Base-by-base conservation (phyloP, 2,329 filamentous ascomycete genomes). In the Canariomyces notabilis region DNA sequence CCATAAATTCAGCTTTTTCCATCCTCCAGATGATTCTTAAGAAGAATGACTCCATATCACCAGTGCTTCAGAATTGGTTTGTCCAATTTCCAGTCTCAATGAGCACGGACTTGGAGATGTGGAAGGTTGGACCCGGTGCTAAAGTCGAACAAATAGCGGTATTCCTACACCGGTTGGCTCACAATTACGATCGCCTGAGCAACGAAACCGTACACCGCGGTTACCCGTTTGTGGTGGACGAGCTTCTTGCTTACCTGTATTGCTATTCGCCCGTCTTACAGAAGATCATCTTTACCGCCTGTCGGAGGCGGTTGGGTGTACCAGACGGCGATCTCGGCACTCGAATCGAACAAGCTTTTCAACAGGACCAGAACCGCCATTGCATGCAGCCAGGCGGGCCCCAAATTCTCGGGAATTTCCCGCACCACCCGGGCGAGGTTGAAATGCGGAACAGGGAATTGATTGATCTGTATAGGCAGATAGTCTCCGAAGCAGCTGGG, bases 131-230 rank as follows among this genome's bases (percentile, higher is more conserved):
- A 29, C 64, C 65, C 40, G 11, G 23, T 2, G 21, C 31, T 2
- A 29, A 53, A 1, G 19, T 67, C 5, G 21, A 33, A 6, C 49
- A 67, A 12, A 72, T 82, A 14, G 61, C 70, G 16, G 47, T 55
- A 0, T 77, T 73, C 38, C 64, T 78, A n/a, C 47, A 57, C 2
- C 61, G 66, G 6, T 57, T 84, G 12, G 62, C 67, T 2, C 51
- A 57, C 16, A 55, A 62, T 14, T 78, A 74, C 72, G 20, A 49
- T 1, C 5, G 35, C 3, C 64, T 73, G 37, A 62, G 62, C 20
- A 15, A 31, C 2, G 18, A 14, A 0, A 38, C 50, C 0, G 12
- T 42, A 9, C 23, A 26, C 0, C 57, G 64, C 18, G 32, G 40
- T 8, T 66, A 62, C 40, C 64, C 64, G 1, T 54, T 59, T n/a